These are phyloP conservation scores for Microbotryum scabiosae DNA, from an alignment of 1,284 basidiomycete species.

Conservation along the genomic window DNA sequence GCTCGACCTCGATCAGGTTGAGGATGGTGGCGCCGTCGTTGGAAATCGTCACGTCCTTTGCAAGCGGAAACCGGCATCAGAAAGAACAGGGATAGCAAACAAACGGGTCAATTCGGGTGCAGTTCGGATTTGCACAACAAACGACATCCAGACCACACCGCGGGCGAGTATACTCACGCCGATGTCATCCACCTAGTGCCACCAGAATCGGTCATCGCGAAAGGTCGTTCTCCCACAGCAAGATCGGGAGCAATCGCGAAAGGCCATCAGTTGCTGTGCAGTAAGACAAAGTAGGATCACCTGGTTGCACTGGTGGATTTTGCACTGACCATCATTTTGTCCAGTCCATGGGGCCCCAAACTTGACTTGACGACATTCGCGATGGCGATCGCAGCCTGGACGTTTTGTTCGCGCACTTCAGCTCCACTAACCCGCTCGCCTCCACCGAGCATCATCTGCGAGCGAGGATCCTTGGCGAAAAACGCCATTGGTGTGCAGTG, in stretches of 20 bases:
- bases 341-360: conserved; percentile 80
- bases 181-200: conserved; percentile 86
- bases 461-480: conserved; percentile 30
- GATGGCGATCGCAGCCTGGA: conserved; percentile 90
- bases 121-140: too few species aligned
- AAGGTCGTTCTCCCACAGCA: conserved; percentile 3
- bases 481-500: conserved; percentile 13
- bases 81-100: not conserved
- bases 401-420: conserved; percentile 44
- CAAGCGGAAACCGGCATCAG: conserved; percentile 2
- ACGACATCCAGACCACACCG: not conserved
- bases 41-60: conserved; percentile 94
- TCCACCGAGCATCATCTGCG: conserved; percentile 29
- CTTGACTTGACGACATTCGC: conserved; percentile 98
- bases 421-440: conserved; percentile 26
- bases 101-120: not conserved
- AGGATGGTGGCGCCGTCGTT: conserved; percentile 99
- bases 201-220: conserved; percentile 39
- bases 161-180: conserved; percentile 53
- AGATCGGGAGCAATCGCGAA: not conserved
- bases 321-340: conserved; percentile 49
- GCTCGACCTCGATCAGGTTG: conserved; percentile 49
- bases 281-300: not conserved
- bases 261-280: too few species aligned
- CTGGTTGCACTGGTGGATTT: not conserved